Evolutionary conservation across 371 early-diverging fungal species (phyloP), one percentile per base, ranked within the genome.

Genomic region (Rhizopus sp.): DNA sequence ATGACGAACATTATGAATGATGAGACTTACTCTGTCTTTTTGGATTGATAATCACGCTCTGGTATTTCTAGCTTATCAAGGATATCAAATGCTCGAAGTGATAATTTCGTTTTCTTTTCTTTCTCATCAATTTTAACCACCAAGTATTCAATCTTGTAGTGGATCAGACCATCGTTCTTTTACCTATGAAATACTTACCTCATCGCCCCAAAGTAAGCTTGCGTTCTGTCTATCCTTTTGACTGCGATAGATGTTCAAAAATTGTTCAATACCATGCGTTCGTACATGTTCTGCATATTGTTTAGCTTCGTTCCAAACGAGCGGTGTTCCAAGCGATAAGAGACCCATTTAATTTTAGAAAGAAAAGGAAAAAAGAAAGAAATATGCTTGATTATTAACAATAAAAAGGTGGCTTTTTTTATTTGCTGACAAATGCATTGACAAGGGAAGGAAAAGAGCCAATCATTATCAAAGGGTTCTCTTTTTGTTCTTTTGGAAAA

Each of bases 201-300:
- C 99, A 66, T 98, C 99, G 52, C 99, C 99, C 97, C 98, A 98
- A 12, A 91, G 77, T 15, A 96, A 79, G 46, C 78, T 72, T 69
- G 93, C 91, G 56, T 85, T 88, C 52, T 88, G 74, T 53, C 86
- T 79, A 44, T 83, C 73, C 82, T 95, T 96, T 62, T 88, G 77
- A 50, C 82, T 75, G 50, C 87, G 79, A 78, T 92, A 98, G 34
- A 96, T 89, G 67, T 91, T 84, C 41, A 95, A 75, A 62, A 98
- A 95, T 83, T 98, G 97, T 42, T 81, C 77, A 61, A 98, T 97
- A 33, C 99, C 99, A 69, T 97, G 93, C 55, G 81, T 64, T 45
- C 96, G 85, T 41, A 98, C 95, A 70, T 97, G 89, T 68, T 89
- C 84, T 34, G 94, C 90, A 65, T 94, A 84, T 49, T 85, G 57